A percentile compares a stretch with the other conserved stretches of the same genome.
These are phyloP conservation scores for Ophiosphaerella herpotricha DNA, from an alignment of 2,329 filamentous ascomycete species.

Conservation along the genomic window DNA sequence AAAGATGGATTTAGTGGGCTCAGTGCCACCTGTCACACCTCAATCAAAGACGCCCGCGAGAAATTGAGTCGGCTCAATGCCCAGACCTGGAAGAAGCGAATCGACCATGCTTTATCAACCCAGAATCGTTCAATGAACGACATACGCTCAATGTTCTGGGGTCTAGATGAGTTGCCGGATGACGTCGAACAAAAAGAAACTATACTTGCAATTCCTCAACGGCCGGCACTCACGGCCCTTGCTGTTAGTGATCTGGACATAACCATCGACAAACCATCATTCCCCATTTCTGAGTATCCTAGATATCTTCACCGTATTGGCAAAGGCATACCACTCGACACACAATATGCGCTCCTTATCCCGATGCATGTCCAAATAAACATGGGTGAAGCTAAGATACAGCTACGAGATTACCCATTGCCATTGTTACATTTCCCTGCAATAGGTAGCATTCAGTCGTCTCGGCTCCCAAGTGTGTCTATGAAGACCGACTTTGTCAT, in stretches of 20 bases:
- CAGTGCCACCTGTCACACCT: conserved; percentile 71
- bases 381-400: conserved; percentile 87
- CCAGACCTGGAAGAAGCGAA: conserved; percentile 88
- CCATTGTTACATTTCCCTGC: conserved; percentile 89
- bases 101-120: conserved; percentile 73
- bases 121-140: conserved; percentile 78
- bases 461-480: conserved; percentile 78
- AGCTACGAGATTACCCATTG: conserved; percentile 88
- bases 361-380: conserved; percentile 88
- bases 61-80: conserved; percentile 81
- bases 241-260: conserved; percentile 85
- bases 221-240: conserved; percentile 81
- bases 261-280: conserved; percentile 88
- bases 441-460: conserved; percentile 77
- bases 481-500: conserved; percentile 92
- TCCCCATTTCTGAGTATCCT: conserved; percentile 79
- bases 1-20: conserved; percentile 76
- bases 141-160: conserved; percentile 79
- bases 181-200: conserved; percentile 82
- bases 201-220: conserved; percentile 81
- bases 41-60: conserved; percentile 75
- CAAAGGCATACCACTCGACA: conserved; percentile 95
- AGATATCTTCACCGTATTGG: conserved; percentile 85
- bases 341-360: conserved; percentile 85
- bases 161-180: conserved; percentile 77